Percentiles rank a stretch among this genome's conserved stretches.
Evolutionary conservation across 768 basidiomycete species (phyloP).

Genomic region (Naganishia vishniacii): DNA sequence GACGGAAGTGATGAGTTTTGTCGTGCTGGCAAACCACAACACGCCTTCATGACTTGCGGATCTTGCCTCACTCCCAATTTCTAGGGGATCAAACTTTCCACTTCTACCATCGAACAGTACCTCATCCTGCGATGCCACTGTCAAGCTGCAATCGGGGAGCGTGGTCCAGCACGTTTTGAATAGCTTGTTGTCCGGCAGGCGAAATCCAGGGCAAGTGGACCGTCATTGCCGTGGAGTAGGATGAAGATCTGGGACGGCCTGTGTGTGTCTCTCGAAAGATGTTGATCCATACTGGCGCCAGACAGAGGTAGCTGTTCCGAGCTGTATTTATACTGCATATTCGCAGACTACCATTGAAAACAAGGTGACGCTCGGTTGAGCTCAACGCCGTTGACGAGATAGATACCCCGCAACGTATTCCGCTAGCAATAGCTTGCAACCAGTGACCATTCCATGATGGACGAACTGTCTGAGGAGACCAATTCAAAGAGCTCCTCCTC

Average conservation of each 20-base stretch:
- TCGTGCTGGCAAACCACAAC: conserved; percentile 39
- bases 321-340: no score
- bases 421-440: no score
- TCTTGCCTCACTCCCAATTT: neutral
- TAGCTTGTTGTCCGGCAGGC: neutral
- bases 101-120: conserved; percentile 29
- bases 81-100: conserved; percentile 33
- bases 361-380: no score
- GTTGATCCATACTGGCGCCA: no score
- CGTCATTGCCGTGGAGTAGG: neutral
- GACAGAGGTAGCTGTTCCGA: no score
- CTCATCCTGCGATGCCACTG: conserved; percentile 26
- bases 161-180: conserved; percentile 26
- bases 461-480: no score
- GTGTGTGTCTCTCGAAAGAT: no score
- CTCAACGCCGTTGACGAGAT: conserved; percentile 2
- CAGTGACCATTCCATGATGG: no score
- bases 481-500: no score
- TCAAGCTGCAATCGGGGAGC: conserved; percentile 31
- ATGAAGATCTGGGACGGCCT: neutral
- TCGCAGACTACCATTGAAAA: no score
- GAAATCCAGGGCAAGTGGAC: conserved; percentile 2
- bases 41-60: conserved; percentile 26
- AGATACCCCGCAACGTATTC: no score
- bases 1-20: conserved; percentile 39